Conservation (phyloP, 495 filamentous ascomycete genomes). For the Aspergillus sclerotiicarbonarius region DNA sequence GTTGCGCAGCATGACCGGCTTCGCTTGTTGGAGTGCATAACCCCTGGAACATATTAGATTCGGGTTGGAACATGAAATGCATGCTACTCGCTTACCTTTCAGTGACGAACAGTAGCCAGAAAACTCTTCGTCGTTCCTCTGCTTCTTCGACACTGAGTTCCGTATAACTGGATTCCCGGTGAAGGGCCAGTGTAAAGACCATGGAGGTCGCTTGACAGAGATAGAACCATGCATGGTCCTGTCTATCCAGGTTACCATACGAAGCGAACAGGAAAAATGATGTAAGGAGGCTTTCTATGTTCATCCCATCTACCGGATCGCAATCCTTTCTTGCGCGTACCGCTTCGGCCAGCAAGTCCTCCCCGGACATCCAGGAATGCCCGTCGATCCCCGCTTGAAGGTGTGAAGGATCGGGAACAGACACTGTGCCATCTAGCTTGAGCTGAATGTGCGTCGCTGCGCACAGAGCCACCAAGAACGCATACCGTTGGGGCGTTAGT, state of each 20-base stretch:
- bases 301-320: conserved; percentile 63
- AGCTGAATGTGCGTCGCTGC: conserved; percentile 86
- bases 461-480: conserved; percentile 73
- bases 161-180: conserved; percentile 54
- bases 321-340: conserved; percentile 71
- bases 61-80: conserved; percentile 17
- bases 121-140: conserved; percentile 54
- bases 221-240: conserved; percentile 59
- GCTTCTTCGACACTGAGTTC: conserved; percentile 44
- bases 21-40: conserved; percentile 52
- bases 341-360: conserved; percentile 68
- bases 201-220: conserved; percentile 61
- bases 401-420: conserved; percentile 52
- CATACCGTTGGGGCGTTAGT: conserved; percentile 69
- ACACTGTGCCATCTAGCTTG: conserved; percentile 51
- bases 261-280: conserved; percentile 80
- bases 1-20: conserved; percentile 53
- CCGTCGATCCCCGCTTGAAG: conserved; percentile 52
- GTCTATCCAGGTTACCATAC: conserved; percentile 62
- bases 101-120: conserved; percentile 64
- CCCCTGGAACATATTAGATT: conserved; percentile 29
- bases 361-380: conserved; percentile 37
- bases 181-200: conserved; percentile 57
- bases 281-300: conserved; percentile 66
- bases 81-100: conserved; percentile 43